phyloP scores from a whole-genome alignment of 352 stramenopile genomes.

The Pythium sukuiense region DNA sequence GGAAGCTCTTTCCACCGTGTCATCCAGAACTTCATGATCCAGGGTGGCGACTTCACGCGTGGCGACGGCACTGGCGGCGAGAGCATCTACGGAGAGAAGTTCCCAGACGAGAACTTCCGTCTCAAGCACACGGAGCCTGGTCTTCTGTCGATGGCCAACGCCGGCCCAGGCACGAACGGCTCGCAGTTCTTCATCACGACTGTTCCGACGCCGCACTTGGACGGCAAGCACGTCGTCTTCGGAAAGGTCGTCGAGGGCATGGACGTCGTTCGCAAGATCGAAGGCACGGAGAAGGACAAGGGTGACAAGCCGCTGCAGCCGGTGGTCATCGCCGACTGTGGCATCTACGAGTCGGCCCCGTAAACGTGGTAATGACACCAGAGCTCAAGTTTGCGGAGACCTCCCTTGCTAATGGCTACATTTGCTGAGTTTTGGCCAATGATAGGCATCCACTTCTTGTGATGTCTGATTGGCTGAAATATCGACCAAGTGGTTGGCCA shows the following conservation, averaged over 20 bases:
- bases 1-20: slow-evolving; percentile 97
- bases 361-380: slow-evolving; percentile 1
- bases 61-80: slow-evolving; percentile 96
- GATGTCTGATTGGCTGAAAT: slow-evolving; percentile 37
- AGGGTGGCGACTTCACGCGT: slow-evolving; percentile 96
- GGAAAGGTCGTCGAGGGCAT: slow-evolving; percentile 91
- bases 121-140: slow-evolving; percentile 95
- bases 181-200: slow-evolving; percentile 98
- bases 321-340: slow-evolving; percentile 97
- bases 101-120: slow-evolving; percentile 98
- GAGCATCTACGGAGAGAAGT: slow-evolving; percentile 93
- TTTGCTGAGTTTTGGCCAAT: slow-evolving; percentile 27
- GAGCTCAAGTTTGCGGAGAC: not conserved
- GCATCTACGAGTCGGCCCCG: slow-evolving; percentile 65
- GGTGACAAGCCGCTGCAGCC: slow-evolving; percentile 91
- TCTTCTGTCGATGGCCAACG: slow-evolving; percentile 97
- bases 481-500: slow-evolving; percentile 31
- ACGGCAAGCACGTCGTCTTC: slow-evolving; percentile 99
- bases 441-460: not conserved
- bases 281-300: slow-evolving; percentile 87
- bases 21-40: slow-evolving; percentile 99
- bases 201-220: slow-evolving; percentile 94
- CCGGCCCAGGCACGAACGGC: slow-evolving; percentile 95
- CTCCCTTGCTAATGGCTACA: slow-evolving; percentile 24
- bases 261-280: slow-evolving; percentile 92